Evolutionary conservation across 768 basidiomycete genomes (phyloP).

Genomic region (Boletellus emodensis): DNA sequence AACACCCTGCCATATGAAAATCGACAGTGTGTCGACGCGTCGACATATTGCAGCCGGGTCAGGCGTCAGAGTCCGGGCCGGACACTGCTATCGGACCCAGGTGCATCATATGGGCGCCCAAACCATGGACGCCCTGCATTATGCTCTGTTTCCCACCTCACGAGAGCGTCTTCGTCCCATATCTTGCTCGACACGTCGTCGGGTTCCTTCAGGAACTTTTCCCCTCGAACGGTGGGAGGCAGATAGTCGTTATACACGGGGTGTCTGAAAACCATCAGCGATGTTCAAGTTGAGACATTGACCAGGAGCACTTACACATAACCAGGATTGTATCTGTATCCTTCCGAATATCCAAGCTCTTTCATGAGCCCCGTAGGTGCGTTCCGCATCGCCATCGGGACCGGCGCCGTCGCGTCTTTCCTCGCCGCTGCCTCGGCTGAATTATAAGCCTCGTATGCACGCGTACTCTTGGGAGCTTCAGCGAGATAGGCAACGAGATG

Average conservation of each 20-base stretch:
- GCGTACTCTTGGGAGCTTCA: conserved; percentile 80
- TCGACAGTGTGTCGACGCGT: not conserved
- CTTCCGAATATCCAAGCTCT: conserved; percentile 61
- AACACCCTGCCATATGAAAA: not conserved
- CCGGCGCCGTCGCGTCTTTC: conserved; percentile 47
- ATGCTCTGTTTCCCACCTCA: conserved; percentile 50
- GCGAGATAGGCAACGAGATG: conserved; percentile 75
- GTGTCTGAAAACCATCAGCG: conserved; percentile 38
- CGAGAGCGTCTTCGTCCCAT: conserved; percentile 60
- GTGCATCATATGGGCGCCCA: conserved; percentile 29
- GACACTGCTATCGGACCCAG: not conserved
- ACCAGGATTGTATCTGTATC: conserved; percentile 61
- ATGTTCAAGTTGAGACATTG: not conserved
- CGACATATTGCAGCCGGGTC: not conserved
- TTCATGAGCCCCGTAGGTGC: conserved; percentile 73
- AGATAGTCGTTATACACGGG: conserved; percentile 65
- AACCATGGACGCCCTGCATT: conserved; percentile 50
- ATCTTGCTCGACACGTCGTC: conserved; percentile 43
- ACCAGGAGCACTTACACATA: conserved; percentile 39
- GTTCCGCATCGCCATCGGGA: conserved; percentile 73
- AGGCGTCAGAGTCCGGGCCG: not conserved
- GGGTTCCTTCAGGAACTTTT: conserved; percentile 42
- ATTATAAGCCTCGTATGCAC: conserved; percentile 75
- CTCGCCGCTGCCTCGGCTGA: conserved; percentile 61
- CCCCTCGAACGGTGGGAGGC: conserved; percentile 43